Evolutionary conservation across 108 stramenopile genomes (phyloP), one percentile per base, ranked within the genome.

Genomic region (Discostella stelligeroides): DNA sequence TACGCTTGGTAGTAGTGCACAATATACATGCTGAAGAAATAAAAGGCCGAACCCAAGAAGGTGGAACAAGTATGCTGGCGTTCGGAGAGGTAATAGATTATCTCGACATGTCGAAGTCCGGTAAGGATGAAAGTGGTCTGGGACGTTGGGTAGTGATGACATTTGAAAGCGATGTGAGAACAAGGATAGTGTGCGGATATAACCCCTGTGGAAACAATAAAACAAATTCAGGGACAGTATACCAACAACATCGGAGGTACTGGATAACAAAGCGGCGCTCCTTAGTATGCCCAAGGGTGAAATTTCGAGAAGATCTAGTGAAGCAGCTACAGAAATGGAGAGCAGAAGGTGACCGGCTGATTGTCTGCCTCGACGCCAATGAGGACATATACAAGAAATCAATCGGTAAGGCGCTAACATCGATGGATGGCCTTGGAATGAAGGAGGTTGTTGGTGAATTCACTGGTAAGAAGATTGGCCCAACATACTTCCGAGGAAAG

Each of bases 401-500:
- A 0, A 38, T 70, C 11, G 61, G 63, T 4, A 34, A 53, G 7
- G 61, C 34, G 18, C 7, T 70, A 0, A 51, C 53, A 7, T 24
- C 53, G 0, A 14, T 8, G 0, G 51, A 50, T 0, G 63, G 70
- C 0, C 27, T 63, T 5, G 70, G 28, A 6, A 63, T 70, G 63
- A 48, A 11, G 20, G 70, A 70, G 27, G 61, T 27, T 1, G 63
- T 70, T 4, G 30, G 48, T 0, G 12, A 15, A 1, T 53, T 20
- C 24, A 70, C 70, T 6, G 48, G 49, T 0, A 64, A 70, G 24
- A 17, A 15, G 17, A 27, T 37, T 0, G 63, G 63, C 1, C 49
- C 61, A 14, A 70, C 70, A 8, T 63, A 23, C 43, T 70, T 70
- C 18, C 47, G 63, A 1, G 70, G 70, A 1, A 63, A 0, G 13